phyloP scores from a whole-genome alignment of 2,329 filamentous ascomycete species.

The Apiospora arundinis region DNA sequence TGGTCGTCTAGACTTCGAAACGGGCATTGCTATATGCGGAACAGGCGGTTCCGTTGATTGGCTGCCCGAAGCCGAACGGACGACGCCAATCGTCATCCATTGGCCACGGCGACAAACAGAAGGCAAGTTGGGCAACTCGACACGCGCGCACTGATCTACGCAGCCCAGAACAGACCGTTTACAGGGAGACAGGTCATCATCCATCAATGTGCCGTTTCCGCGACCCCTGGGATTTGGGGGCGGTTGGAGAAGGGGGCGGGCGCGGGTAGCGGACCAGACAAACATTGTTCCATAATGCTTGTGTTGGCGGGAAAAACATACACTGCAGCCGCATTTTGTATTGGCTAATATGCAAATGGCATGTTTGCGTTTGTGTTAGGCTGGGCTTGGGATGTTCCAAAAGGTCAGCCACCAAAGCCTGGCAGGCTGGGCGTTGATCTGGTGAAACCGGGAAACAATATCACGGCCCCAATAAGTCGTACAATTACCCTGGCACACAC shows the following conservation, averaged over 20 bases:
- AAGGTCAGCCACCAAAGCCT: conserved; percentile 1
- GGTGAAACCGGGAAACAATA: conserved; percentile 17
- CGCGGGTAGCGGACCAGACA: neutral
- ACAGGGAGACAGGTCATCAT: too few relatives aligned
- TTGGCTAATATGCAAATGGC: neutral
- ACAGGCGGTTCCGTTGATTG: conserved; percentile 10
- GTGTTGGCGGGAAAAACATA: neutral
- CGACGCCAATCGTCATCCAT: neutral
- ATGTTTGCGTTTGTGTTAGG: neutral
- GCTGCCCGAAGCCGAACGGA: neutral
- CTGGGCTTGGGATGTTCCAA: neutral
- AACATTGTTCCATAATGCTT: conserved; percentile 3
- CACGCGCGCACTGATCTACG: conserved; percentile 13
- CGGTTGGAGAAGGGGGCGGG: neutral
- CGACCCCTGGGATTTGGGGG: too few relatives aligned
- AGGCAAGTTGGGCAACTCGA: neutral
- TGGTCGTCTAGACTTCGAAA: neutral
- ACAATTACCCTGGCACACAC: neutral
- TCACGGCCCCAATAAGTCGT: neutral
- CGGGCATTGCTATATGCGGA: conserved; percentile 9
- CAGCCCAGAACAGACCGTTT: too few relatives aligned
- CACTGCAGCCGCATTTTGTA: neutral
- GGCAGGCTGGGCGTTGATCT: conserved; percentile 5
- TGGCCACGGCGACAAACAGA: neutral
- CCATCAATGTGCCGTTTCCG: neutral